Evolutionary conservation across 805 yeast genomes (phyloP).

Genomic region (Starmerella geochares): DNA sequence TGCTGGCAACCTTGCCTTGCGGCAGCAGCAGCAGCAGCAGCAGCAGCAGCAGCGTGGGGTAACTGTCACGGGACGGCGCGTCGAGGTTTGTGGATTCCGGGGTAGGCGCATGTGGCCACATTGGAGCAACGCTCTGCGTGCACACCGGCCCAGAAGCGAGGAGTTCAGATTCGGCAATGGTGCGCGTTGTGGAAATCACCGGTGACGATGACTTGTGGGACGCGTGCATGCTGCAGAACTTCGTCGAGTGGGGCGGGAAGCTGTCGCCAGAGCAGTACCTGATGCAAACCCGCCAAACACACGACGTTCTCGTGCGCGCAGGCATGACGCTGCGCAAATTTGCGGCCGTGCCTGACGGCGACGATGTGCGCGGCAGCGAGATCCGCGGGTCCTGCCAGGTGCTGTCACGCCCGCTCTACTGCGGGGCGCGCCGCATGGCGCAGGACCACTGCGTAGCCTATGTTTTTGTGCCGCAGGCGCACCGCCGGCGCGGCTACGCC

Average conservation of each 20-base stretch:
- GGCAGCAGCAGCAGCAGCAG: too few relatives aligned
- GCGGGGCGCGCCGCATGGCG: conserved; percentile 7
- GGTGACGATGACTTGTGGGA: conserved; percentile 5
- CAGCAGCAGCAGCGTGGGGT: background rate
- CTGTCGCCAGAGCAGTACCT: background rate
- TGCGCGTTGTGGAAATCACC: background rate
- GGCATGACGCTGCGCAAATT: conserved; percentile 10
- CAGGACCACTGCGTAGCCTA: conserved; percentile 15
- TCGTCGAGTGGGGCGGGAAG: conserved; percentile 1
- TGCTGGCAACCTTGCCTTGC: too few relatives aligned
- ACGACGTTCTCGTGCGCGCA: background rate
- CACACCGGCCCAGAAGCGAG: too few relatives aligned
- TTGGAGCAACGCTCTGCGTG: too few relatives aligned
- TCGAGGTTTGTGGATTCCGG: background rate
- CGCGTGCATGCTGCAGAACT: background rate
- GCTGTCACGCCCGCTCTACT: conserved; percentile 17
- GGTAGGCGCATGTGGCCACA: background rate
- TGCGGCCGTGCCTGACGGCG: background rate
- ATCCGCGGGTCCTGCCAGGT: conserved; percentile 16
- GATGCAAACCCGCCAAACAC: background rate
- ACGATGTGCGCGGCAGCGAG: background rate
- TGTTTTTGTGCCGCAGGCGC: conserved; percentile 11
- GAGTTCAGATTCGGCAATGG: background rate
- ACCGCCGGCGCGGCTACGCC: conserved; percentile 12
- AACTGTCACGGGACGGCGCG: background rate